Evolutionary conservation across 768 basidiomycete genomes (phyloP).

Genomic region (Trametes cubensis): DNA sequence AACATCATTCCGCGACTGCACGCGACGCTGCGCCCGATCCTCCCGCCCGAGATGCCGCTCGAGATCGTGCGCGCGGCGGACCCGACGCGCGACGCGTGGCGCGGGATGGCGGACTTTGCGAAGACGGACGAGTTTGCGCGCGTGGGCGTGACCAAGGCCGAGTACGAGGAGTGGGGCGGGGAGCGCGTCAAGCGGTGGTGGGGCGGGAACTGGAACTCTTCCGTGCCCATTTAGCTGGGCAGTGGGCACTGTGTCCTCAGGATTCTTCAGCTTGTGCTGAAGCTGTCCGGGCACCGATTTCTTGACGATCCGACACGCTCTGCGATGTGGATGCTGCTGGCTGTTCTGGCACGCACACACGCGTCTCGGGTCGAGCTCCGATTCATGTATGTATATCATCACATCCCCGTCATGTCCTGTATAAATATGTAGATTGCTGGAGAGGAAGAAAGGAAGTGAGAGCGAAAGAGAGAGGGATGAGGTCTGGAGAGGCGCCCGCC

Average conservation of each 20-base stretch:
- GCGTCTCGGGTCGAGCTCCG: neutral
- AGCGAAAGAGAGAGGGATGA: no score
- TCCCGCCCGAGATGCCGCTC: constrained; percentile 82
- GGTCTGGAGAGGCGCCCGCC: neutral
- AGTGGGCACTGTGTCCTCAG: no score
- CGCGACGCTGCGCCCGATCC: constrained; percentile 76
- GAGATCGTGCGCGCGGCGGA: constrained; percentile 64
- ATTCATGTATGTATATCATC: constrained; percentile 1
- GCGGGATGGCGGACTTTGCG: constrained; percentile 85
- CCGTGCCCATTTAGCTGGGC: constrained; percentile 24
- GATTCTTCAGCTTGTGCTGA: no score
- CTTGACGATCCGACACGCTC: no score
- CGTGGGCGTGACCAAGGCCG: constrained; percentile 68
- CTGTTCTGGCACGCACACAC: neutral
- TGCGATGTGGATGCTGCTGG: no score
- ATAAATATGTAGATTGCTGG: constrained; percentile 27
- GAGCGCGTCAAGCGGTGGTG: constrained; percentile 90
- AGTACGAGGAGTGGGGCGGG: constrained; percentile 90
- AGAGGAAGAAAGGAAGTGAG: neutral
- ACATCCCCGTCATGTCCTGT: constrained; percentile 1
- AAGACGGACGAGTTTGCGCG: constrained; percentile 53
- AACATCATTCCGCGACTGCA: constrained; percentile 69
- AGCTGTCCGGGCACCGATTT: no score
- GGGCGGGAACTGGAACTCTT: constrained; percentile 85
- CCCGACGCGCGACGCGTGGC: constrained; percentile 81